Percentiles rank a stretch among this genome's conserved stretches.
Conservation (phyloP, 1,284 basidiomycete species). For the Leccinum pseudoinsigne region DNA sequence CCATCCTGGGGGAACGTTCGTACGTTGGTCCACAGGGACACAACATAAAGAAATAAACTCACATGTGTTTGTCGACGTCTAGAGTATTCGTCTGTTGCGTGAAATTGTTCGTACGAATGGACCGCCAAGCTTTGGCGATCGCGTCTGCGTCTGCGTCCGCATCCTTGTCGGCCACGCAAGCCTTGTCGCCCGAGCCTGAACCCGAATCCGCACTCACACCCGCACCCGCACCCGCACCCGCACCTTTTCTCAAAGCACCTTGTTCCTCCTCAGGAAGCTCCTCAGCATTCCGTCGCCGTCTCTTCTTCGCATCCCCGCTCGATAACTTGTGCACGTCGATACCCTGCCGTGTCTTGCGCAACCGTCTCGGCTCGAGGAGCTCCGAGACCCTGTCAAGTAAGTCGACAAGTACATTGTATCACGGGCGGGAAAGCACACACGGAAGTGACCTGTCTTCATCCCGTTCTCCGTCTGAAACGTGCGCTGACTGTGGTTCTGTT, state of each 20-base stretch:
- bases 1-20: neutral
- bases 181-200: too few species aligned
- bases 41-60: slow-evolving; percentile 25
- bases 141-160: too few species aligned
- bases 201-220: too few species aligned
- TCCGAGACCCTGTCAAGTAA: slow-evolving; percentile 63
- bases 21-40: too few species aligned
- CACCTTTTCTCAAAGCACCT: slow-evolving; percentile 52
- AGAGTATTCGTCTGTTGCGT: slow-evolving; percentile 77
- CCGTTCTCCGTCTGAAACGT: slow-evolving; percentile 15
- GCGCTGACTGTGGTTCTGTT: slow-evolving; percentile 22
- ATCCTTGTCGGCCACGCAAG: too few species aligned
- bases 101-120: slow-evolving; percentile 89
- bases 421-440: slow-evolving; percentile 6
- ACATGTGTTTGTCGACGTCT: slow-evolving; percentile 93
- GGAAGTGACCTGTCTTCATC: slow-evolving; percentile 29
- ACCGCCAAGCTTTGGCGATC: too few species aligned
- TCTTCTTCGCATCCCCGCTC: slow-evolving; percentile 79
- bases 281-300: slow-evolving; percentile 58
- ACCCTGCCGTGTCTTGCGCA: slow-evolving; percentile 75
- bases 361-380: slow-evolving; percentile 80
- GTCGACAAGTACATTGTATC: neutral
- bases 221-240: slow-evolving; percentile 28
- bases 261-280: slow-evolving; percentile 44
- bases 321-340: slow-evolving; percentile 87